Base-by-base conservation (phyloP, 345 rosid genomes). In the Eucalyptus polybractea region DNA sequence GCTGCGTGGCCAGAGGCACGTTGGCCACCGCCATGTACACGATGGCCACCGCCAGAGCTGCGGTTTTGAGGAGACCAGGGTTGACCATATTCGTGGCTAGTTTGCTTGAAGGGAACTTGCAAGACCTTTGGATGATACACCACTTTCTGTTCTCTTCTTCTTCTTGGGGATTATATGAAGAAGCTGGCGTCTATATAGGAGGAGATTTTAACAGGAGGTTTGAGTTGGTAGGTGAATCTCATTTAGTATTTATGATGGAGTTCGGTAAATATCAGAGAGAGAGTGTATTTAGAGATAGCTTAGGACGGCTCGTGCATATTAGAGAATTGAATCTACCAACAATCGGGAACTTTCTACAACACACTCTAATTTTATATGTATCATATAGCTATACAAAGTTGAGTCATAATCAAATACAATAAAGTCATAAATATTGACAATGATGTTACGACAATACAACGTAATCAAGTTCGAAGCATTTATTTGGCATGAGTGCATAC, bases 361-460 rank as follows among this genome's bases (percentile, higher is more conserved):
- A 24, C 65, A 60, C 67, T 27, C 31, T 25, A 11, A 6, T 27
- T 56, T 9, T 22, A 56, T 56, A 56, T 56, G 62, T 27, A 60
- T 60, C 67, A 60, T 60, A 27, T 12, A 60, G 67, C 31, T 24
- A 60, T 60, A 60, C 4, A 60, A 25, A 0, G 67, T 11, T 10
- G 67, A 60, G 13, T 60, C 14, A 12, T 27, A 60, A 60, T 60
- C 4, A 60, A 27, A 27, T 60, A 60, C n/a, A 60, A 27, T 25
- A 60, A 60, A 27, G n/a, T 60, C n/a, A 27, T 60, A 25, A 60
- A 27, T 60, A 27, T 60, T 8, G 22, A 7, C 31, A 27, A 27
- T 0, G 15, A 3, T 0, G 0, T 60, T 11, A 27, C 7, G 15
- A 12, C 2, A 12, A 25, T 60, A 60, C n/a, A 27, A 1, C 4